Percentiles rank a stretch among this genome's conserved stretches.
Conservation (phyloP, 495 filamentous ascomycete species). For the Podospora pseudocomata region DNA sequence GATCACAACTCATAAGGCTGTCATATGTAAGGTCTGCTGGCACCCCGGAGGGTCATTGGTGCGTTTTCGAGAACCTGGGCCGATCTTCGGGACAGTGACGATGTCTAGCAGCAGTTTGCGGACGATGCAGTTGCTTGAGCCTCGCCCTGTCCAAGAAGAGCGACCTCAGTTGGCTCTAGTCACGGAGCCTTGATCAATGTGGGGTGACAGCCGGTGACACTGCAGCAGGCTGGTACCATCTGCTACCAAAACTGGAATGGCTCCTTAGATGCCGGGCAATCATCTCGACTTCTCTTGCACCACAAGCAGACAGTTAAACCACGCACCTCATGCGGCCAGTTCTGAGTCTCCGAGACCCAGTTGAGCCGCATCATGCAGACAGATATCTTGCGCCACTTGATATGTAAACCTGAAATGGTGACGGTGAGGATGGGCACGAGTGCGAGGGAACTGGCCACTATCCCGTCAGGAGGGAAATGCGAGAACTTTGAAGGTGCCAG, state of each 20-base stretch:
- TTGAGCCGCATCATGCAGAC: no score
- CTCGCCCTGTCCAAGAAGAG: background rate
- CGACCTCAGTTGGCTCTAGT: background rate
- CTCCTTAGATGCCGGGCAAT: conserved; percentile 9
- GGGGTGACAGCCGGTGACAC: background rate
- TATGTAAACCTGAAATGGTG: no score
- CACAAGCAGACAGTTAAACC: background rate
- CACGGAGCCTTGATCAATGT: background rate
- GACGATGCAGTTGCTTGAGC: background rate
- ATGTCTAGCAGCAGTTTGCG: background rate
- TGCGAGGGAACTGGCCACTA: no score
- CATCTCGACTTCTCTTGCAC: conserved; percentile 4
- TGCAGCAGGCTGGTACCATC: conserved; percentile 7
- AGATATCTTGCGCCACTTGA: no score
- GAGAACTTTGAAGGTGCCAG: no score
- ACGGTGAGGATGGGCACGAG: no score
- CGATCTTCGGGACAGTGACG: conserved; percentile 8
- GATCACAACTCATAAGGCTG: conserved; percentile 5
- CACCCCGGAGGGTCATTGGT: background rate
- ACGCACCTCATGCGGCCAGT: background rate
- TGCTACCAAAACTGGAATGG: conserved; percentile 7
- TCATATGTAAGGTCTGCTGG: background rate
- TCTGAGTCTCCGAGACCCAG: no score
- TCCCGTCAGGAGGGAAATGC: no score
- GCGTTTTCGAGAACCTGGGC: background rate